phyloP scores from a whole-genome alignment of 495 filamentous ascomycete species.

The Trichoderma virens region DNA sequence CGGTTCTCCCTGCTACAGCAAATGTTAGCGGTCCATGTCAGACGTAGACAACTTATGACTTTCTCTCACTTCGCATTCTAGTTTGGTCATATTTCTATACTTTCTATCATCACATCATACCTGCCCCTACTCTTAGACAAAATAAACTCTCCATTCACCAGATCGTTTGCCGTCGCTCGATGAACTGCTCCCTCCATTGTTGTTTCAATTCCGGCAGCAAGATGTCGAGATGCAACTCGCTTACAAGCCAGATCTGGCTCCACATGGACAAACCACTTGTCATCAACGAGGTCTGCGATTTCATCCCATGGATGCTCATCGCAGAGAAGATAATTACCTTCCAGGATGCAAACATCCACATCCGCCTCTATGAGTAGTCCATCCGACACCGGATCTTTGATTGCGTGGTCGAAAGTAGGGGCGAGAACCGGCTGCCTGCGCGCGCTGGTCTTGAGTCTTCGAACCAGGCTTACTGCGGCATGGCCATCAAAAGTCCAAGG shows the following conservation, averaged over 20 bases:
- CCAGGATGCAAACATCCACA: conserved; percentile 11
- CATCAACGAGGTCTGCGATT: conserved; percentile 13
- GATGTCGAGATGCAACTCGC: conserved; percentile 10
- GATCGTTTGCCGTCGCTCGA: conserved; percentile 13
- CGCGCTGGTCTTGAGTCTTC: not conserved
- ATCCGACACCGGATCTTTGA: conserved; percentile 13
- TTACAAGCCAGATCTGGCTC: conserved; percentile 10
- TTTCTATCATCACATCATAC: conserved; percentile 11
- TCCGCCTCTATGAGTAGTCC: conserved; percentile 8
- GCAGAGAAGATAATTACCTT: conserved; percentile 15
- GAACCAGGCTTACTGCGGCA: conserved; percentile 24
- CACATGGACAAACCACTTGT: conserved; percentile 15
- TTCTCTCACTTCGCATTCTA: too few relatives aligned
- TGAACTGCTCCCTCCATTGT: conserved; percentile 13
- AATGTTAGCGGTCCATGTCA: too few relatives aligned
- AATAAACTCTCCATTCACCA: conserved; percentile 12
- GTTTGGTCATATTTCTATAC: conserved; percentile 8
- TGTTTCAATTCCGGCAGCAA: conserved; percentile 14
- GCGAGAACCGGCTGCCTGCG: conserved; percentile 5
- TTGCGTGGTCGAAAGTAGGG: conserved; percentile 16
- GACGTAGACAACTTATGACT: too few relatives aligned
- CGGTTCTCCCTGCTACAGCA: too few relatives aligned
- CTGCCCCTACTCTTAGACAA: conserved; percentile 8
- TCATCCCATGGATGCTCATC: conserved; percentile 13
- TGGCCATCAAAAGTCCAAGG: conserved; percentile 34